Conservation (phyloP, 129 eudicot genomes). For the Chrysanthemum seticuspe region DNA sequence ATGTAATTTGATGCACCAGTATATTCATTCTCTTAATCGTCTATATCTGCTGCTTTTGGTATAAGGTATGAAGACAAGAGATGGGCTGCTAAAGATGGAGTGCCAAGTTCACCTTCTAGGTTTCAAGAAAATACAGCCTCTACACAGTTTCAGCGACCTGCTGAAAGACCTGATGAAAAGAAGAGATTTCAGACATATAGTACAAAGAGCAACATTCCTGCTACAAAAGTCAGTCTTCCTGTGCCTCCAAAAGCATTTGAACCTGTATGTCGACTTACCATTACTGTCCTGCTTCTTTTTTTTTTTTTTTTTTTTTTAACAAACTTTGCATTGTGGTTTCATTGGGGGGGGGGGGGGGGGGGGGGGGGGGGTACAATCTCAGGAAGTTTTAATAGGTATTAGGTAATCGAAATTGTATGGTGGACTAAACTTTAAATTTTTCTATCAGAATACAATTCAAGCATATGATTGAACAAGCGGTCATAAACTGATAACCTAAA, state of each 20-base stretch:
- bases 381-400: slow-evolving; percentile 4
- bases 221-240: slow-evolving; percentile 55
- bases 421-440: neutral
- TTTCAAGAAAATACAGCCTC: slow-evolving; percentile 41
- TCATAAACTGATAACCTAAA: neutral
- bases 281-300: neutral
- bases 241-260: slow-evolving; percentile 75
- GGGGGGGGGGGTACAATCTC: neutral
- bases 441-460: neutral
- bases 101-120: slow-evolving; percentile 54
- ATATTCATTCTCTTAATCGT: neutral
- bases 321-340: neutral
- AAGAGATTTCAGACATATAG: slow-evolving; percentile 37
- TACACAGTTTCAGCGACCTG: slow-evolving; percentile 44
- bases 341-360: slow-evolving; percentile 2
- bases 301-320: neutral
- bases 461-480: neutral
- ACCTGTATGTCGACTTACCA: slow-evolving; percentile 49
- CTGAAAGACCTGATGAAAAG: slow-evolving; percentile 47
- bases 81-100: slow-evolving; percentile 85
- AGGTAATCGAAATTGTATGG: slow-evolving; percentile 7
- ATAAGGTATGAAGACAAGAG: slow-evolving; percentile 93
- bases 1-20: neutral
- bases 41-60: neutral
- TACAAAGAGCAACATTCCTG: slow-evolving; percentile 22